phyloP scores from a whole-genome alignment of 331 rosid species.

The Malus hybrid region DNA sequence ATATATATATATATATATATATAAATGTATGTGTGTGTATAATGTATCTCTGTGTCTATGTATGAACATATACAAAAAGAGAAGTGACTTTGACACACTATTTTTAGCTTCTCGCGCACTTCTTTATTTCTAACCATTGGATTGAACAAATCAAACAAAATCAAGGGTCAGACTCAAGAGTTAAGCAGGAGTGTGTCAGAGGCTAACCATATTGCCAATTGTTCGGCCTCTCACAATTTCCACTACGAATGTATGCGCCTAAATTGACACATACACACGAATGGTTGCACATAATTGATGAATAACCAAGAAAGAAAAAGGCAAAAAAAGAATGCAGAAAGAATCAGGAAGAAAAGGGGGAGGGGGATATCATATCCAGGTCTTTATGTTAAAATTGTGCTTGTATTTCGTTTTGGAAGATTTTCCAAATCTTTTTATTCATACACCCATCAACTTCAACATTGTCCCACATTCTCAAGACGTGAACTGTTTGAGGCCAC shows the following conservation, averaged over 20 bases:
- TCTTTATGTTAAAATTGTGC: constrained; percentile 6
- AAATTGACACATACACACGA: not conserved
- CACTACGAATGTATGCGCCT: not conserved
- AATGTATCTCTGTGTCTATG: not conserved
- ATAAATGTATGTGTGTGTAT: too few species aligned
- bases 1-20: too few species aligned
- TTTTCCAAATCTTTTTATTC: not conserved
- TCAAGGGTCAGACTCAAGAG: too few species aligned
- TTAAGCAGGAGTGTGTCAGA: too few species aligned
- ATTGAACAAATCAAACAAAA: too few species aligned
- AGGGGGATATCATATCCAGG: not conserved
- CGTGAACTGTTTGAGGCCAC: constrained; percentile 23
- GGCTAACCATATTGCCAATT: not conserved
- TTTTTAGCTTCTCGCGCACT: too few species aligned
- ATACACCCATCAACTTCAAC: constrained; percentile 8
- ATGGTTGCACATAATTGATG: not conserved
- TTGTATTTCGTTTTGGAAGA: not conserved
- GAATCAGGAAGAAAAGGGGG: not conserved
- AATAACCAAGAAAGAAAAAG: not conserved
- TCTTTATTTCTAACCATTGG: too few species aligned
- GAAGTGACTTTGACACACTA: too few species aligned
- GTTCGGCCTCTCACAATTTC: not conserved
- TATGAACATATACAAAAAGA: not conserved
- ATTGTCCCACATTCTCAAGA: constrained; percentile 32
- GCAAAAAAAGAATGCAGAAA: not conserved